Evolutionary conservation across 345 rosid genomes (phyloP).

Genomic region (Citrus australasica): DNA sequence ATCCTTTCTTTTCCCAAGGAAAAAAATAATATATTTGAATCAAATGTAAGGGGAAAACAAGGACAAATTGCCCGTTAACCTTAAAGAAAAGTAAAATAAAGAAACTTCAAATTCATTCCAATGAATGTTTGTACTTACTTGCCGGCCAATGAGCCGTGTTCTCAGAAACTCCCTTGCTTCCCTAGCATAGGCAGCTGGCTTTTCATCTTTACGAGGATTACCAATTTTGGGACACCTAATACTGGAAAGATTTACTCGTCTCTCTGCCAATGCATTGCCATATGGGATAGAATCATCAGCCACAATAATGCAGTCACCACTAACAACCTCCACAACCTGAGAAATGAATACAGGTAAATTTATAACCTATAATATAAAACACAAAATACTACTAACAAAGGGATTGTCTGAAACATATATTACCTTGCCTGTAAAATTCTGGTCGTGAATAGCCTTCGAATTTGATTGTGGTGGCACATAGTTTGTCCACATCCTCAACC

Average conservation of each 20-base stretch:
- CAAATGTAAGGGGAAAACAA: background rate
- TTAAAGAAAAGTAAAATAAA: background rate
- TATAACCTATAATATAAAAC: background rate
- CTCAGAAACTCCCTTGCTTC: slow-evolving; percentile 90
- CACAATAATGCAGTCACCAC: slow-evolving; percentile 89
- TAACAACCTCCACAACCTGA: slow-evolving; percentile 94
- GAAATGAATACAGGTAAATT: slow-evolving; percentile 3
- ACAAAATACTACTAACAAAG: background rate
- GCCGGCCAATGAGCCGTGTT: slow-evolving; percentile 72
- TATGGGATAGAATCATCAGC: slow-evolving; percentile 90
- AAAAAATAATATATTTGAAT: background rate
- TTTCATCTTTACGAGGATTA: slow-evolving; percentile 83
- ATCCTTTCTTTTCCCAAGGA: background rate
- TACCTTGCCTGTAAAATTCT: slow-evolving; percentile 93
- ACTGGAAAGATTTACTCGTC: slow-evolving; percentile 88
- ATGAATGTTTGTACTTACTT: slow-evolving; percentile 36
- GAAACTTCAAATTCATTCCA: background rate
- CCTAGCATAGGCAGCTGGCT: slow-evolving; percentile 90
- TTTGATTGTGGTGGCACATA: slow-evolving; percentile 80
- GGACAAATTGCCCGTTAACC: background rate
- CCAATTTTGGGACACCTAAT: slow-evolving; percentile 91
- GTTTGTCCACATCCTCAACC: slow-evolving; percentile 82
- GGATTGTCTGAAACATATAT: background rate
- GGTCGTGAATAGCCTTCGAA: slow-evolving; percentile 87
- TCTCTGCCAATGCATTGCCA: slow-evolving; percentile 82